These are phyloP conservation scores for Trypanosomatidae sp. DNA, from an alignment of 208 protist species.

Conservation along the genomic window DNA sequence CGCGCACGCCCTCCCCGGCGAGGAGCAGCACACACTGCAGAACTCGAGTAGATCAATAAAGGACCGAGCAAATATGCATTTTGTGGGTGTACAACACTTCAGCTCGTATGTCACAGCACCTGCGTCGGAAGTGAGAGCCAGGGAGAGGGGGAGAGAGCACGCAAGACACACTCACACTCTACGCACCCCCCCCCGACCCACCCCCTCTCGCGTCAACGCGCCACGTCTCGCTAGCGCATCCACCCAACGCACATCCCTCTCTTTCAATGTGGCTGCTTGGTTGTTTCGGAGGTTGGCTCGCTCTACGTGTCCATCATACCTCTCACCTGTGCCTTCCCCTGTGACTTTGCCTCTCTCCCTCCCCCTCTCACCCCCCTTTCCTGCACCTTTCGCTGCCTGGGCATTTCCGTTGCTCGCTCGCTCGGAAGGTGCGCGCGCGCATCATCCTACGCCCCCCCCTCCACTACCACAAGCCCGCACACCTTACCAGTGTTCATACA, in stretches of 20 bases:
- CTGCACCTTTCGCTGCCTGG: too few species aligned
- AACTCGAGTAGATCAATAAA: neutral
- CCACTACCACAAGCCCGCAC: neutral
- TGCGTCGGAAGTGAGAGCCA: too few species aligned
- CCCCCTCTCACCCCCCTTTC: neutral
- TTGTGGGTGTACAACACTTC: neutral
- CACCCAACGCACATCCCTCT: too few species aligned
- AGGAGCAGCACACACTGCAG: neutral
- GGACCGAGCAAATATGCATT: neutral
- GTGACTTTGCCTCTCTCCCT: neutral
- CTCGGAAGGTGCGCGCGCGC: too few species aligned
- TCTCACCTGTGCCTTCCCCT: too few species aligned
- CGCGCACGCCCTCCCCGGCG: neutral
- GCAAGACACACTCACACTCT: neutral
- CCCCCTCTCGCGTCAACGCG: neutral
- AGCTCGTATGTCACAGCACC: too few species aligned
- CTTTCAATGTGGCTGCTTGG: too few species aligned
- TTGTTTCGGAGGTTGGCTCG: too few species aligned
- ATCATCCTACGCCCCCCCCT: neutral
- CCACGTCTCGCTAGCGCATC: neutral
- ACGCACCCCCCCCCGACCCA: neutral
- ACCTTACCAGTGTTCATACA: neutral
- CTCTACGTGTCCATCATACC: too few species aligned
- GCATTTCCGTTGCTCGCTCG: too few species aligned
- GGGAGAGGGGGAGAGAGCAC: too few species aligned